Base-by-base conservation (phyloP, 1,284 basidiomycete genomes). In the Cryptococcus maquisensis region DNA sequence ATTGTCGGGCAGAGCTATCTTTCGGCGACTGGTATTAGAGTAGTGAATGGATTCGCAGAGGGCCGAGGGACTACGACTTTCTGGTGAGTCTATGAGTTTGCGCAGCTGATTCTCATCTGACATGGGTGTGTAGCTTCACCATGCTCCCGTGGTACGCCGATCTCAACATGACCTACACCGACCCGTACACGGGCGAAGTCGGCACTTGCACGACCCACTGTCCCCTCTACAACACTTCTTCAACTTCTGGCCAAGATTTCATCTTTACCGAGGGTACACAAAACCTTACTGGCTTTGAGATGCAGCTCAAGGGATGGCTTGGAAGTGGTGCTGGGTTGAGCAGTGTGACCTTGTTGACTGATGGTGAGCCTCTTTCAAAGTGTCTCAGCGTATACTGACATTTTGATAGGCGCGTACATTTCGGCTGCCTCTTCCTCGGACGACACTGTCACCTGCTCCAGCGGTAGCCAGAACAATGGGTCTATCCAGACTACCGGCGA, bases 121-220 rank as follows among this genome's bases (percentile, higher is more conserved):
- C 36, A 36, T 40, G 32, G n/a, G 39, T 44, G 61, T 59, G 47
- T 61, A 93, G 90, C 63, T 78, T 92, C 44, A 86, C 86, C 2
- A 86, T 91, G 15, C 85, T 93, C 59, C 92, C 95, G 0, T 90
- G 94, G 76, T 94, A 97, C 70, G 81, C 80, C 3, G 83, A 90
- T 21, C 85, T 86, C 67, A 83, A 83, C 16, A 79, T 94, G 53
- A 83, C 83, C 42, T 95, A 87, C 68, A 76, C 87, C 49, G 89
- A 98, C 68, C 86, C 87, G 0, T 68, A 77, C 4, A 89, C 86
- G 16, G 84, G 85, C 51, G 80, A 85, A 68, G 90, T 85, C 65
- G 72, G 77, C 62, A 87, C 87, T 0, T 93, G 89, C 74, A 80
- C 82, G 4, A 76, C 82, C 50, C 75, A 79, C 16, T 94, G 89